Evolutionary conservation across 352 stramenopile genomes (phyloP).

Genomic region (Stramenopiles sp.): DNA sequence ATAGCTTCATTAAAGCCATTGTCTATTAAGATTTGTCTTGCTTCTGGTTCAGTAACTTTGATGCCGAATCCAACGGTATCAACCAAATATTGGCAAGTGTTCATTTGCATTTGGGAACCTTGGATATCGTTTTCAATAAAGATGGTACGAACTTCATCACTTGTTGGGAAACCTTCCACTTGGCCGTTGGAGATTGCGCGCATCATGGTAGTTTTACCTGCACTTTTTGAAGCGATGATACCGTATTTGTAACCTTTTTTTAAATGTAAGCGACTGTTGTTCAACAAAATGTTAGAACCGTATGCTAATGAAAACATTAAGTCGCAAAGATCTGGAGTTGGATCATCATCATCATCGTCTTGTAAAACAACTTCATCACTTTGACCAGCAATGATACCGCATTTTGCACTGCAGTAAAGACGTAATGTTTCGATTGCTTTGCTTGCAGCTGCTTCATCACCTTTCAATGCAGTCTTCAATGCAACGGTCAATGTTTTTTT

Average conservation of each 20-base stretch:
- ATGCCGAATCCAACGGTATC: conserved; percentile 46
- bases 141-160: conserved; percentile 65
- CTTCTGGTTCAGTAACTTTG: conserved; percentile 44
- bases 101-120: conserved; percentile 54
- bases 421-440: not conserved
- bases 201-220: conserved; percentile 86
- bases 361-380: not conserved
- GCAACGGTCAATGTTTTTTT: not conserved
- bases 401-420: not conserved
- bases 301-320: conserved; percentile 45
- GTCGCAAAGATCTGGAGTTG: conserved; percentile 31
- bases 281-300: conserved; percentile 77
- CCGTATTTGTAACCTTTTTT: conserved; percentile 81
- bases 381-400: not conserved
- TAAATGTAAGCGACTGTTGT: conserved; percentile 80
- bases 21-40: conserved; percentile 49
- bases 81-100: conserved; percentile 68
- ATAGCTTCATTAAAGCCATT: conserved; percentile 80
- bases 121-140: conserved; percentile 88
- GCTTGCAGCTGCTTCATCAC: not conserved
- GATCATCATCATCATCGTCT: not conserved
- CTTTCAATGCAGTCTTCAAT: not conserved
- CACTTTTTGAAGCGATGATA: conserved; percentile 84
- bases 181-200: conserved; percentile 61
- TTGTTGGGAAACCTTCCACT: conserved; percentile 62